Conservation (phyloP, 139 green algal species). For the Pycnococcus provasolii region DNA sequence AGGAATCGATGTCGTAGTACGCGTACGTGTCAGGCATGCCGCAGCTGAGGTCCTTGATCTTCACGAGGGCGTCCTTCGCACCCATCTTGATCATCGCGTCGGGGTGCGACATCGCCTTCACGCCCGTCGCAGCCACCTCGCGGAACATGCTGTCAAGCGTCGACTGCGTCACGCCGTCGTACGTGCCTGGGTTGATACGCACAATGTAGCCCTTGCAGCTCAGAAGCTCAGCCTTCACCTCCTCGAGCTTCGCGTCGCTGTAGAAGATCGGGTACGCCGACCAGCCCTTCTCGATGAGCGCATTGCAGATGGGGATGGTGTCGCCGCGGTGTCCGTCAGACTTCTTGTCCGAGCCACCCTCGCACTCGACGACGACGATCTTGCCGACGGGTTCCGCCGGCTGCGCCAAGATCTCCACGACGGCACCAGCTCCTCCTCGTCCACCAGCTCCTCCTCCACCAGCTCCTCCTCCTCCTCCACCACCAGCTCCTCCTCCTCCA, state of each 20-base stretch:
- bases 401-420: too few species aligned
- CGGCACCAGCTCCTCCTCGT: conserved; percentile 11
- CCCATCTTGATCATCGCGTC: conserved; percentile 25
- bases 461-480: too few species aligned
- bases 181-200: conserved; percentile 29
- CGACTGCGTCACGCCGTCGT: neutral
- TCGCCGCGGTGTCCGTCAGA: conserved; percentile 25
- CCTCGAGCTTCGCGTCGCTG: conserved; percentile 17
- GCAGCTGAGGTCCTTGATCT: conserved; percentile 27
- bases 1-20: conserved; percentile 26
- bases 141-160: conserved; percentile 15
- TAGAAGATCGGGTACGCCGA: conserved; percentile 21
- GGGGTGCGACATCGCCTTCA: conserved; percentile 4
- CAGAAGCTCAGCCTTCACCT: neutral
- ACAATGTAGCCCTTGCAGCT: conserved; percentile 23
- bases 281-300: conserved; percentile 26
- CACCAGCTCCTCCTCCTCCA: too few species aligned
- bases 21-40: conserved; percentile 31
- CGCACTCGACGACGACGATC: too few species aligned
- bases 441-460: too few species aligned
- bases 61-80: conserved; percentile 29
- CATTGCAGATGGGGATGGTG: conserved; percentile 35
- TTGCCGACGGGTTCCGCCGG: too few species aligned
- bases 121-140: neutral
- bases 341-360: too few species aligned